Percentiles rank a stretch among this genome's conserved stretches.
phyloP scores from a whole-genome alignment of 1,139 yeast genomes.

The Meyerozyma smithsonii region DNA sequence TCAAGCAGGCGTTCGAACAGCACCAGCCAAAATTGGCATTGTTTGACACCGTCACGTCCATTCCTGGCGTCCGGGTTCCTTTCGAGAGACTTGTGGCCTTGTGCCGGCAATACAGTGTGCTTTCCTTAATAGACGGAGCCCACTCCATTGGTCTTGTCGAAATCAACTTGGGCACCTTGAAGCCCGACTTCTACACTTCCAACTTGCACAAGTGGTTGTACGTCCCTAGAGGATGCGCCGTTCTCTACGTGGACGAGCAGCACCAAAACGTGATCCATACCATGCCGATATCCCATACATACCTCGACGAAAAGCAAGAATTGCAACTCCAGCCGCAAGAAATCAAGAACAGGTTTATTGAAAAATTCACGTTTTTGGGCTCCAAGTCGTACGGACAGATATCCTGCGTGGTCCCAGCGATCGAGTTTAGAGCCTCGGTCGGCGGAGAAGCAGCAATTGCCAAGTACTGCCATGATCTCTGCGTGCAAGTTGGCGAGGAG shows the following conservation, averaged over 20 bases:
- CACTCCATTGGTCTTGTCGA: constrained; percentile 57
- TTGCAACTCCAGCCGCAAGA: constrained; percentile 15
- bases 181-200: constrained; percentile 60
- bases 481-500: constrained; percentile 7
- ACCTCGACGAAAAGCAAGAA: constrained; percentile 21
- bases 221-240: constrained; percentile 56
- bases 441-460: constrained; percentile 12
- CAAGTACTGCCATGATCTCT: constrained; percentile 10
- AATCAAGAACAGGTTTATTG: constrained; percentile 27
- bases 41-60: constrained; percentile 59
- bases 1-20: constrained; percentile 25
- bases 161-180: constrained; percentile 35
- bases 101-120: constrained; percentile 42
- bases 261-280: constrained; percentile 52
- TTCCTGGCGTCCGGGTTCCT: constrained; percentile 62
- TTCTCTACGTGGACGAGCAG: constrained; percentile 52
- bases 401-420: constrained; percentile 15
- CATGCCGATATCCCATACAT: constrained; percentile 52
- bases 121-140: constrained; percentile 69
- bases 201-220: constrained; percentile 71
- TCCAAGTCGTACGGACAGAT: constrained; percentile 28
- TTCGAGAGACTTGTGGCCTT: constrained; percentile 44
- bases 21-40: constrained; percentile 37
- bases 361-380: constrained; percentile 36
- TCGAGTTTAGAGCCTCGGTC: constrained; percentile 8